These are phyloP conservation scores for Metschnikowia baotianmanensis DNA, from an alignment of 805 yeast species.

Conservation along the genomic window DNA sequence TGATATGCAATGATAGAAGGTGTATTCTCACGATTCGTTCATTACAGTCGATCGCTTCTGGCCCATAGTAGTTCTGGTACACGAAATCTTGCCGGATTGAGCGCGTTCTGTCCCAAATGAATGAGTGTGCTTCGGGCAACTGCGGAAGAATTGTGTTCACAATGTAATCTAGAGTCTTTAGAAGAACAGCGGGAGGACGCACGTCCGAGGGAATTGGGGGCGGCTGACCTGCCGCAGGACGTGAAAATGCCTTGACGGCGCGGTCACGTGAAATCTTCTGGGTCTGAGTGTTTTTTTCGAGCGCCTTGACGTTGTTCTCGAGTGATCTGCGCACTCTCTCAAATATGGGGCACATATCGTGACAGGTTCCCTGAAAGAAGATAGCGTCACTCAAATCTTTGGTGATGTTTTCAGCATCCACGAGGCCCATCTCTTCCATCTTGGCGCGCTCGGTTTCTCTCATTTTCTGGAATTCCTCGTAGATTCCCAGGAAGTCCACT, in stretches of 20 bases:
- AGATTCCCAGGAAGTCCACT: slow-evolving; percentile 65
- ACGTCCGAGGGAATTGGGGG: slow-evolving; percentile 98
- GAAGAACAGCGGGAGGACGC: slow-evolving; percentile 80
- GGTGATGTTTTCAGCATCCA: slow-evolving; percentile 81
- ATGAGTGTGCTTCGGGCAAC: slow-evolving; percentile 83
- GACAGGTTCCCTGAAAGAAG: slow-evolving; percentile 80
- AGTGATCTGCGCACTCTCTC: slow-evolving; percentile 85
- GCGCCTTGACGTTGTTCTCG: slow-evolving; percentile 79
- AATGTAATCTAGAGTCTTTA: slow-evolving; percentile 66
- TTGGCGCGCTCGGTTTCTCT: slow-evolving; percentile 69
- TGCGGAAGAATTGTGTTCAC: slow-evolving; percentile 59
- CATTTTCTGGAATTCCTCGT: slow-evolving; percentile 71
- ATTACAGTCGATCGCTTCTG: slow-evolving; percentile 90
- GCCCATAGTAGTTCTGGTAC: slow-evolving; percentile 88
- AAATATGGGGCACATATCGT: slow-evolving; percentile 92
- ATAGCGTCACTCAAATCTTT: slow-evolving; percentile 89
- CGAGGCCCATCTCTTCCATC: slow-evolving; percentile 80
- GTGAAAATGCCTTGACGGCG: slow-evolving; percentile 88
- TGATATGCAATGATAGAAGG: slow-evolving; percentile 72
- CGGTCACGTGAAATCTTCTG: slow-evolving; percentile 52
- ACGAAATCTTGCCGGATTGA: slow-evolving; percentile 97
- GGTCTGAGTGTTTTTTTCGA: slow-evolving; percentile 63
- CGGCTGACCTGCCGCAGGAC: slow-evolving; percentile 98
- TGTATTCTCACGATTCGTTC: slow-evolving; percentile 91
- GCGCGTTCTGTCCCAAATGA: slow-evolving; percentile 95